Base-by-base conservation (phyloP, 331 rosid genomes). In the Quercus phellos region DNA sequence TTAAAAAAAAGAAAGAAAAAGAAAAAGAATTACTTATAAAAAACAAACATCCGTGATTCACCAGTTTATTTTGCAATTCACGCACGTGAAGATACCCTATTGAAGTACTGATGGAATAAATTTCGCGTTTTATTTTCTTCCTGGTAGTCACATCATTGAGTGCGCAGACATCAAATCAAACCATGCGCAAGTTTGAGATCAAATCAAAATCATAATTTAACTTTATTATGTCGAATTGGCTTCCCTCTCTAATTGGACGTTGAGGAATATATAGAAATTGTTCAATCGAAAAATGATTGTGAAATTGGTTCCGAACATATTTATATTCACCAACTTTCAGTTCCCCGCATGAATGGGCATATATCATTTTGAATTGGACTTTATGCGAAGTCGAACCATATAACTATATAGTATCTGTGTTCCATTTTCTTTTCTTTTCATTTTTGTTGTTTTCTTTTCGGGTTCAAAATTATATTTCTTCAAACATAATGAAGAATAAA, bases 231-330 rank as follows among this genome's bases (percentile, higher is more conserved):
- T 73, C 24, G 58, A 71, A 38, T 53, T 18, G 53, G 19, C 46
- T 56, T 77, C 34, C 32, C 17, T 71, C 58, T 54, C 34, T 14
- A 74, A 71, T 51, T 69, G 24, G 56, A 56, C 55, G 30, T 43
- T 5, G 8, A 50, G 64, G 50, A 77, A 14, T 63, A 58, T 34
- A 55, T 19, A 63, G 6, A 54, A 22, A 18, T 13, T 10, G 0
- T 81, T 77, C 76, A 73, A 77, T 66, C 46, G 6, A 17, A 27
- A 75, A 77, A 77, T 73, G 85, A 67, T 60, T 83, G 43, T 58
- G 56, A 53, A 50, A 13, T 32, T 42, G 51, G 66, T 32, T 73
- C 30, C 67, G 6, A 3, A 51, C 68, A 7, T 14, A 35, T 34
- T 34, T 67, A 8, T 67, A 34, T 68, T 69, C 60, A 29, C 69